phyloP scores from a whole-genome alignment of 148 eudicot genomes.

The Spergularia marina region DNA sequence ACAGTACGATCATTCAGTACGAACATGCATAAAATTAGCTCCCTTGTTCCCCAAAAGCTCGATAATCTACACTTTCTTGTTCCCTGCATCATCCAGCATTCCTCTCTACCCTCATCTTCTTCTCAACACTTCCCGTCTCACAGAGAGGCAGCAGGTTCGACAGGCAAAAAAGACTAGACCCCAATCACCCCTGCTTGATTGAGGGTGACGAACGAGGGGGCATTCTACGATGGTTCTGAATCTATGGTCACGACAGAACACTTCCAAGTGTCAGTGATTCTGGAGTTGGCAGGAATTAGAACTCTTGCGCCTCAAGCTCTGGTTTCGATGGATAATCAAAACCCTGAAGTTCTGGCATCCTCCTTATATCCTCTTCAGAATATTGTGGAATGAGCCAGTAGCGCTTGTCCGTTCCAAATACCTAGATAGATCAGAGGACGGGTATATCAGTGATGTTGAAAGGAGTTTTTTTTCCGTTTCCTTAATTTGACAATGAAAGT shows the following conservation, averaged over 20 bases:
- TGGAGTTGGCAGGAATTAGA: conserved; percentile 24
- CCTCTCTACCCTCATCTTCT: conserved; percentile 3
- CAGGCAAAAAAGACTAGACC: neutral
- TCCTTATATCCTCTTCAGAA: conserved; percentile 77
- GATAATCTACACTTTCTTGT: conserved; percentile 7
- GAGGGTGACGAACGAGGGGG: neutral
- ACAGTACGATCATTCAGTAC: conserved; percentile 7
- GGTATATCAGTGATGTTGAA: too few species aligned
- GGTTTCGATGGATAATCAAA: conserved; percentile 90
- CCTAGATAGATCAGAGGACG: conserved; percentile 36
- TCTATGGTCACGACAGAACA: conserved; percentile 5
- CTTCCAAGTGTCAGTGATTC: conserved; percentile 17
- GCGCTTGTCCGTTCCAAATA: conserved; percentile 69
- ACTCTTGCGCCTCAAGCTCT: conserved; percentile 62
- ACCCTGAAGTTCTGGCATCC: conserved; percentile 94
- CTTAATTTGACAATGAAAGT: neutral
- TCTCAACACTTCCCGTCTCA: neutral
- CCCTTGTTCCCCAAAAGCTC: conserved; percentile 3
- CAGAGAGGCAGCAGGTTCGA: neutral
- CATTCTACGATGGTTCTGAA: conserved; percentile 15
- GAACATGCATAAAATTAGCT: conserved; percentile 3
- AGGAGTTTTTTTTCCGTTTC: too few species aligned
- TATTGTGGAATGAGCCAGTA: conserved; percentile 88
- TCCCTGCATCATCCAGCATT: neutral
- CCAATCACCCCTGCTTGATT: conserved; percentile 17